phyloP scores from a whole-genome alignment of 192 early-diverging fungal species.

The Chytriomyces confervae region DNA sequence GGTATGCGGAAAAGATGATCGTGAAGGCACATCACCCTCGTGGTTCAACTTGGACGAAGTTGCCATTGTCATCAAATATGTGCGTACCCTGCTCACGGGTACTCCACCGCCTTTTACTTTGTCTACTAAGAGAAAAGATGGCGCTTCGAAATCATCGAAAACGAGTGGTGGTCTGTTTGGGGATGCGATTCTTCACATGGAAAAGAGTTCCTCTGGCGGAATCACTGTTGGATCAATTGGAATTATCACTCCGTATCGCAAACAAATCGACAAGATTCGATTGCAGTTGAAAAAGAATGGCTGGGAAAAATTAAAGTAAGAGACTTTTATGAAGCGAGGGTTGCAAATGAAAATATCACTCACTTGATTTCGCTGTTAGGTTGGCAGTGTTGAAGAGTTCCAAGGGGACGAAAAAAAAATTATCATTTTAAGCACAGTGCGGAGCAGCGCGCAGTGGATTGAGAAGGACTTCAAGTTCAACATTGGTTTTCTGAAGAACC shows the following conservation, averaged over 20 bases:
- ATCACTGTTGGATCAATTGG: constrained; percentile 37
- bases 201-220: constrained; percentile 12
- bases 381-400: constrained; percentile 50
- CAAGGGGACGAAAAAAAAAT: constrained; percentile 41
- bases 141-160: not conserved
- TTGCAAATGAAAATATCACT: too few relatives aligned
- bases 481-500: constrained; percentile 48
- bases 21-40: constrained; percentile 30
- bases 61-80: constrained; percentile 18
- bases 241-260: constrained; percentile 45
- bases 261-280: constrained; percentile 44
- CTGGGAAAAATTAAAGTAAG: constrained; percentile 13
- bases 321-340: too few relatives aligned
- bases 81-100: constrained; percentile 11
- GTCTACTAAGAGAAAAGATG: not conserved
- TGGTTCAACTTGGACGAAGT: constrained; percentile 43
- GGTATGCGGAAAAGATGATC: constrained; percentile 35
- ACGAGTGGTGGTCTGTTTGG: constrained; percentile 4
- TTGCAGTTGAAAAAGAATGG: constrained; percentile 32
- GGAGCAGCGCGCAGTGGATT: constrained; percentile 30
- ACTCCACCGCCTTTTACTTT: constrained; percentile 2
- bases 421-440: constrained; percentile 42
- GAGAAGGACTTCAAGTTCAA: constrained; percentile 34
- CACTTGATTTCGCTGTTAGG: not conserved
- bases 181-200: not conserved